Percentiles rank a stretch among this genome's conserved stretches.
These are phyloP conservation scores for Backusella australiensis DNA, from an alignment of 192 early-diverging fungal genomes.

Conservation along the genomic window DNA sequence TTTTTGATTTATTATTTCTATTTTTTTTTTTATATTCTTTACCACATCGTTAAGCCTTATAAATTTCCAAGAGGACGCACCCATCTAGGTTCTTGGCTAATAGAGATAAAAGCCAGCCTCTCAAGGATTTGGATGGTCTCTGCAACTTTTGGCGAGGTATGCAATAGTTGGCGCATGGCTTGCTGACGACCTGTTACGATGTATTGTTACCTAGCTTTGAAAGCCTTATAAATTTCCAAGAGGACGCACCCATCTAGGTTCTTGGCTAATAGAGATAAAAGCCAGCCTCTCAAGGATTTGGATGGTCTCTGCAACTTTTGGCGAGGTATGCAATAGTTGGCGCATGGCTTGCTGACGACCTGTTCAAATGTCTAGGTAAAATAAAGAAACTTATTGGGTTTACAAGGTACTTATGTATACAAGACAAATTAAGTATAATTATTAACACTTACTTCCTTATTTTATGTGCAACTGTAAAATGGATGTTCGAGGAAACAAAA, in stretches of 20 bases:
- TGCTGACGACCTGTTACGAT: conserved; percentile 9
- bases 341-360: conserved; percentile 7
- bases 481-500: conserved; percentile 11
- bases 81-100: not conserved
- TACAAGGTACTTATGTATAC: conserved; percentile 11
- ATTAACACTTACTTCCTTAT: conserved; percentile 8
- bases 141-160: conserved; percentile 9
- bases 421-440: conserved; percentile 13
- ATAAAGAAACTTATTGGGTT: conserved; percentile 7
- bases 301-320: conserved; percentile 12
- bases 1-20: no score
- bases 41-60: conserved; percentile 13
- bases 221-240: conserved; percentile 13
- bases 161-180: conserved; percentile 15
- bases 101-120: conserved; percentile 11
- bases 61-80: conserved; percentile 1
- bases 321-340: conserved; percentile 14
- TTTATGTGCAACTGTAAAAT: conserved; percentile 3
- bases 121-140: conserved; percentile 4
- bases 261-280: conserved; percentile 14
- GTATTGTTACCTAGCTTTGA: conserved; percentile 6
- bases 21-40: not conserved
- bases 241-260: conserved; percentile 1
- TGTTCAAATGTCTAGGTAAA: conserved; percentile 16
- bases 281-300: conserved; percentile 8